Evolutionary conservation across 352 stramenopile species (phyloP).

Genomic region (Thraustotheca clavata): DNA sequence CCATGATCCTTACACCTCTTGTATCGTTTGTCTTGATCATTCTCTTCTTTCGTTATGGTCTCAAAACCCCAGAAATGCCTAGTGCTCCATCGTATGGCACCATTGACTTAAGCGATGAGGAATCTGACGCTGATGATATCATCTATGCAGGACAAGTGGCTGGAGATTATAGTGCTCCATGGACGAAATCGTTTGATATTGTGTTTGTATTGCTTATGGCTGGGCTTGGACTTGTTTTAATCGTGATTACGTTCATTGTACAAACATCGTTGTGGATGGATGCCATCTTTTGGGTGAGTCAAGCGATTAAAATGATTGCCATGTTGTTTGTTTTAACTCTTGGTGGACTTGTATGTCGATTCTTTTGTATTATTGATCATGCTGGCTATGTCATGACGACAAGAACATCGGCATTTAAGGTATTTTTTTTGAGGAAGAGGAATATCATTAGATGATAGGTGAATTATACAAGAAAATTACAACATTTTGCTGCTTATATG

Average conservation of each 20-base stretch:
- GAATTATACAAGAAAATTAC: slow-evolving; percentile 82
- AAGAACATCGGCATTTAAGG: slow-evolving; percentile 70
- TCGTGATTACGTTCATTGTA: slow-evolving; percentile 52
- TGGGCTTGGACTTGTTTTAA: slow-evolving; percentile 34
- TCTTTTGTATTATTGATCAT: slow-evolving; percentile 70
- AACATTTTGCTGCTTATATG: slow-evolving; percentile 77
- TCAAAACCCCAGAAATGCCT: too few relatives aligned
- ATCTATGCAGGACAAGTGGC: slow-evolving; percentile 42
- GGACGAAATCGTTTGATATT: slow-evolving; percentile 50
- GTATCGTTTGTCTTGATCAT: slow-evolving; percentile 55
- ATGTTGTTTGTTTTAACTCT: slow-evolving; percentile 74
- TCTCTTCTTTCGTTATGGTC: slow-evolving; percentile 44
- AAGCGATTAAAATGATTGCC: slow-evolving; percentile 60
- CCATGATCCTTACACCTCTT: slow-evolving; percentile 39
- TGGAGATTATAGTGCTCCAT: slow-evolving; percentile 43
- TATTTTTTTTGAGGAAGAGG: background rate
- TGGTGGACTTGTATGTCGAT: slow-evolving; percentile 65
- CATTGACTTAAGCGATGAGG: background rate
- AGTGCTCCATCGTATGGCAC: too few relatives aligned
- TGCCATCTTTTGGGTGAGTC: slow-evolving; percentile 55
- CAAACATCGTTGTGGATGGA: slow-evolving; percentile 41
- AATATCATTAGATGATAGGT: slow-evolving; percentile 24
- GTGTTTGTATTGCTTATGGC: slow-evolving; percentile 61
- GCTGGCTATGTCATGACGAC: slow-evolving; percentile 80
- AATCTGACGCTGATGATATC: slow-evolving; percentile 9